Evolutionary conservation across 306 rosid genomes (phyloP).

Genomic region (Rosa lucieae): DNA sequence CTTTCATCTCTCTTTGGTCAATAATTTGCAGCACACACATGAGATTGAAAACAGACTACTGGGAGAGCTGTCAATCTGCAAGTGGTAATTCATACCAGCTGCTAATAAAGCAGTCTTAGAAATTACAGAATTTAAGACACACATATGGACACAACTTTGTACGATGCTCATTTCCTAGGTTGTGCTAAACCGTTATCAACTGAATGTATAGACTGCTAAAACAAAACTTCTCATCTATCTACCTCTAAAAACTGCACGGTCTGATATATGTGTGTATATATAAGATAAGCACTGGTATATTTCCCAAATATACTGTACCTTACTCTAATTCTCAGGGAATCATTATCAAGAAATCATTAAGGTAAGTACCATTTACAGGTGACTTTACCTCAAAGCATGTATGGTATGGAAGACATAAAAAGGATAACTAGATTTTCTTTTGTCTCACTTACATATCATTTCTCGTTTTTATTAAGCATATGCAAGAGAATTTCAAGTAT

Average conservation of each 20-base stretch:
- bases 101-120: not conserved
- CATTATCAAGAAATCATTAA: not conserved
- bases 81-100: not conserved
- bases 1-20: not conserved
- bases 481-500: not conserved
- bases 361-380: not conserved
- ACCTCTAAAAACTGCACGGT: not conserved
- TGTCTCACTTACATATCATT: not conserved
- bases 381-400: not conserved
- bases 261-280: not conserved
- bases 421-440: not conserved
- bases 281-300: not conserved
- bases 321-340: not conserved
- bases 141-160: not conserved
- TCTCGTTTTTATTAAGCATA: not conserved
- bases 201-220: not conserved
- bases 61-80: not conserved
- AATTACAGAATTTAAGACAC: not conserved
- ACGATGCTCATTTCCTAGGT: not conserved
- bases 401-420: not conserved
- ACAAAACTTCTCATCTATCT: not conserved
- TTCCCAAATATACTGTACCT: not conserved
- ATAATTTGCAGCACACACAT: not conserved
- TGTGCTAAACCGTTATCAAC: not conserved
- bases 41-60: not conserved